Percentiles rank a stretch among this genome's conserved stretches.
phyloP scores from a whole-genome alignment of 495 filamentous ascomycete species.

The Articulospora tetracladia region DNA sequence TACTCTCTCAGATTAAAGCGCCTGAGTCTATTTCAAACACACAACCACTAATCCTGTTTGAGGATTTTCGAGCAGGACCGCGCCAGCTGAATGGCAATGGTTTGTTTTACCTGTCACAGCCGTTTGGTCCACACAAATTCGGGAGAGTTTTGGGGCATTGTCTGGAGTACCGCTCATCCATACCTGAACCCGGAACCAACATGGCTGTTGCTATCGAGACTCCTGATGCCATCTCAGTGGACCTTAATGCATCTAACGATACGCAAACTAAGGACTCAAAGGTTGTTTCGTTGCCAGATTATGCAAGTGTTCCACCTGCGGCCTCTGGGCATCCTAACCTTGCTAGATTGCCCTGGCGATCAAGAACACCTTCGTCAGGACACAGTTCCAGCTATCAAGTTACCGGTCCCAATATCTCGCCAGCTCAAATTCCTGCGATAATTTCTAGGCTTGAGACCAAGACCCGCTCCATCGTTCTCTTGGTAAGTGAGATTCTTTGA shows the following conservation, averaged over 20 bases:
- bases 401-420: too few relatives aligned
- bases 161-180: constrained; percentile 3
- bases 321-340: too few relatives aligned
- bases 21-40: not conserved
- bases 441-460: not conserved
- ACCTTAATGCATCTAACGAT: too few relatives aligned
- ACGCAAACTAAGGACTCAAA: too few relatives aligned
- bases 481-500: not conserved
- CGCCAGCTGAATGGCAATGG: not conserved
- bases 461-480: not conserved
- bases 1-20: constrained; percentile 2
- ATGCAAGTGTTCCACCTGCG: too few relatives aligned
- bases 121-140: constrained; percentile 13
- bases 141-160: constrained; percentile 1
- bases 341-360: too few relatives aligned
- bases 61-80: not conserved
- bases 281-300: too few relatives aligned
- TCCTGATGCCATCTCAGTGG: too few relatives aligned
- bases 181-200: not conserved
- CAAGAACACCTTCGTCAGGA: too few relatives aligned
- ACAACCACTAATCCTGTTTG: constrained; percentile 10
- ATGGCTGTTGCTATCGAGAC: not conserved
- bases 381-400: too few relatives aligned
- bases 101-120: constrained; percentile 7
- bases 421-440: too few relatives aligned